phyloP scores from a whole-genome alignment of 1,139 yeast genomes.

The Candida glucosophila region DNA sequence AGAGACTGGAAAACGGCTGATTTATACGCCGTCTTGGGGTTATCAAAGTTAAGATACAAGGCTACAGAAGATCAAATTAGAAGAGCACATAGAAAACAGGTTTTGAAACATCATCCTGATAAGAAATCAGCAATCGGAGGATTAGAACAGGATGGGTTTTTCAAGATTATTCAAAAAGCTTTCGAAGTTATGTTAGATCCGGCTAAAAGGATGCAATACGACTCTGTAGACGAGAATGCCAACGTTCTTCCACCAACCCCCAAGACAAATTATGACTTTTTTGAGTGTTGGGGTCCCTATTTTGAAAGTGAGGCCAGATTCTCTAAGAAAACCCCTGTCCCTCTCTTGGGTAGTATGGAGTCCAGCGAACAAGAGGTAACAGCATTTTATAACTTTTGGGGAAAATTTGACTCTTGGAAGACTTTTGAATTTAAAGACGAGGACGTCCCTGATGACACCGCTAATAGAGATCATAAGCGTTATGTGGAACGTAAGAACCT shows the following conservation, averaged over 20 bases:
- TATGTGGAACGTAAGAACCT: slow-evolving; percentile 95
- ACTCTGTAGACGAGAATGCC: slow-evolving; percentile 88
- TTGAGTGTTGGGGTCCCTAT: slow-evolving; percentile 87
- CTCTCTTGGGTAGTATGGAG: slow-evolving; percentile 62
- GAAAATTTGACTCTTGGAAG: slow-evolving; percentile 97
- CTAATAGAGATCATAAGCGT: slow-evolving; percentile 99
- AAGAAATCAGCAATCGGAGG: slow-evolving; percentile 86
- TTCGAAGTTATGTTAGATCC: slow-evolving; percentile 85
- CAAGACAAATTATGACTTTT: slow-evolving; percentile 64
- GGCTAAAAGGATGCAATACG: slow-evolving; percentile 81
- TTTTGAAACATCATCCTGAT: slow-evolving; percentile 95
- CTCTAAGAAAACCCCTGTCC: slow-evolving; percentile 86
- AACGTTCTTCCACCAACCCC: slow-evolving; percentile 72
- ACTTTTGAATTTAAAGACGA: slow-evolving; percentile 96
- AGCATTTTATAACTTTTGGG: slow-evolving; percentile 84
- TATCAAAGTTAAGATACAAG: slow-evolving; percentile 81
- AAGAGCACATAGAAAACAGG: slow-evolving; percentile 95
- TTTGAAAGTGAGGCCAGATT: slow-evolving; percentile 87
- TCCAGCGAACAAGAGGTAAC: slow-evolving; percentile 80
- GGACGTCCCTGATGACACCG: slow-evolving; percentile 98
- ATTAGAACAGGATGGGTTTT: slow-evolving; percentile 91
- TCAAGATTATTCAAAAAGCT: slow-evolving; percentile 96
- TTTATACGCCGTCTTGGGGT: slow-evolving; percentile 91
- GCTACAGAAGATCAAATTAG: slow-evolving; percentile 93
- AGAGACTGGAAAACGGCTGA: slow-evolving; percentile 98